Evolutionary conservation across 805 yeast species (phyloP).

Genomic region (Jamesozyma spencerorum): DNA sequence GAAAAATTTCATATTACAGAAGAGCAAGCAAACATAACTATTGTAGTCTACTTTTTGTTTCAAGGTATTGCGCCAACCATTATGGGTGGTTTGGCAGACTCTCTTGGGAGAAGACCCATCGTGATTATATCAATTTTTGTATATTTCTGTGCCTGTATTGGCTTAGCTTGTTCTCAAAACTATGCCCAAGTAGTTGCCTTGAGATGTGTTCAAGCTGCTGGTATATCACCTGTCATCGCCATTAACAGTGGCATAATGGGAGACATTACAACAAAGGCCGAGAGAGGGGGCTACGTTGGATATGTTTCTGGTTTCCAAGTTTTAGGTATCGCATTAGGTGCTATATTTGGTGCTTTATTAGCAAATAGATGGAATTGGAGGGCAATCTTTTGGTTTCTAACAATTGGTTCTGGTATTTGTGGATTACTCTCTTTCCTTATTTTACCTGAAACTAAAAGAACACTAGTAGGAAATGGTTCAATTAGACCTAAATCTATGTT

Average conservation of each 20-base stretch:
- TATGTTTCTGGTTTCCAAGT: constrained; percentile 58
- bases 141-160: constrained; percentile 55
- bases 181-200: constrained; percentile 55
- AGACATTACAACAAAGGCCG: constrained; percentile 54
- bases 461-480: constrained; percentile 68
- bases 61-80: constrained; percentile 73
- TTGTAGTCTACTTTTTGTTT: constrained; percentile 63
- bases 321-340: constrained; percentile 71
- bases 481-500: constrained; percentile 38
- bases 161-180: constrained; percentile 47
- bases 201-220: constrained; percentile 66
- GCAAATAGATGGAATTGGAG: constrained; percentile 54
- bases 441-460: constrained; percentile 72
- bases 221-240: constrained; percentile 67
- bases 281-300: constrained; percentile 67
- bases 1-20: constrained; percentile 44
- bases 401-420: constrained; percentile 49
- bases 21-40: constrained; percentile 57
- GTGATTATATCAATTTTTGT: constrained; percentile 44
- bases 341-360: constrained; percentile 46
- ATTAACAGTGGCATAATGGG: constrained; percentile 63
- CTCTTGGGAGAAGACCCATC: constrained; percentile 63
- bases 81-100: constrained; percentile 60
- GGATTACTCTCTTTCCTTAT: constrained; percentile 29
- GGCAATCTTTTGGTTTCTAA: constrained; percentile 64